These are phyloP conservation scores for Leccinum holopus DNA, from an alignment of 1,284 basidiomycete genomes.

Conservation along the genomic window DNA sequence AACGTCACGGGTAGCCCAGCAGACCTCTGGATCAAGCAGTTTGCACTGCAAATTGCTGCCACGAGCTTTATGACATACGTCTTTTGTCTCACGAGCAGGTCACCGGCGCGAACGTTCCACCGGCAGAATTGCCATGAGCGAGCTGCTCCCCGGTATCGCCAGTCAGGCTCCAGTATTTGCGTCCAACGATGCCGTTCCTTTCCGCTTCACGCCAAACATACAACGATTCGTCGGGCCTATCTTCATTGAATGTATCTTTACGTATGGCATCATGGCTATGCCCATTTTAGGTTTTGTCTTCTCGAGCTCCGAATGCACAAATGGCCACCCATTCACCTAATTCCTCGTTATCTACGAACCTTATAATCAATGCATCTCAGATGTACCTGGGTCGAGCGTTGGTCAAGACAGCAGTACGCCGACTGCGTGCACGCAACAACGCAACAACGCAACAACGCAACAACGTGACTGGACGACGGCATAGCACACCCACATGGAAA, in stretches of 20 bases:
- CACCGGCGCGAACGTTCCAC: constrained; percentile 81
- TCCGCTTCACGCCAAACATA: constrained; percentile 96
- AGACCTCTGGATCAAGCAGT: constrained; percentile 97
- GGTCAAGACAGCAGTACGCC: too few species aligned
- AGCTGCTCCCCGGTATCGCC: constrained; percentile 75
- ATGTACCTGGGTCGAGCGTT: too few species aligned
- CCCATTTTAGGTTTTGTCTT: background rate
- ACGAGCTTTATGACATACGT: constrained; percentile 93
- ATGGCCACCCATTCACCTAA: too few species aligned
- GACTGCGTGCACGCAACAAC: too few species aligned
- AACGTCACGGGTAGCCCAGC: constrained; percentile 81
- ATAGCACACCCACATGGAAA: too few species aligned
- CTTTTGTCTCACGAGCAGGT: constrained; percentile 81
- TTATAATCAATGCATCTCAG: too few species aligned
- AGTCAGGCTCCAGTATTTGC: constrained; percentile 65
- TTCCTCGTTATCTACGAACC: too few species aligned
- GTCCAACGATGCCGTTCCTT: constrained; percentile 87
- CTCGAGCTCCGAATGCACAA: too few species aligned
- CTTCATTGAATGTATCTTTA: constrained; percentile 88
- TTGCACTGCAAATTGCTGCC: constrained; percentile 87
- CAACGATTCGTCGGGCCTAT: constrained; percentile 91
- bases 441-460: too few species aligned
- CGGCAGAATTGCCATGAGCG: constrained; percentile 88
- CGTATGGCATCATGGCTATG: constrained; percentile 91
- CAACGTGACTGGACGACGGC: too few species aligned